phyloP scores from a whole-genome alignment of 768 basidiomycete genomes.

The Mycena metata region DNA sequence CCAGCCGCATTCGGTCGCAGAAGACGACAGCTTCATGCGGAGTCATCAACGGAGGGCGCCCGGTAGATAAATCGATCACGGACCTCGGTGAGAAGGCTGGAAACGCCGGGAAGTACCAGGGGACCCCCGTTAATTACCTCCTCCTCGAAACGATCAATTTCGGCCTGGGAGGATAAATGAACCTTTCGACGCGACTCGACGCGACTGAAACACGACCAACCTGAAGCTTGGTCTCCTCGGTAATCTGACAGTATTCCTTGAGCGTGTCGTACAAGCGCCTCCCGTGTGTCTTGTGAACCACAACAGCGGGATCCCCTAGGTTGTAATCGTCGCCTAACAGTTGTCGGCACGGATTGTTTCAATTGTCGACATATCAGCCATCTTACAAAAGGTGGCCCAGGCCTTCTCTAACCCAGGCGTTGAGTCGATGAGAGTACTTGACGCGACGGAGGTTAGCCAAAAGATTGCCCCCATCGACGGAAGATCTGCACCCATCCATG shows the following conservation, averaged over 20 bases:
- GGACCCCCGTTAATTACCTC: constrained; percentile 78
- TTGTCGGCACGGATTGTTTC: too few species aligned
- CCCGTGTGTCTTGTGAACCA: constrained; percentile 79
- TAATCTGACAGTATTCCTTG: constrained; percentile 74
- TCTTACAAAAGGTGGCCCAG: constrained; percentile 76
- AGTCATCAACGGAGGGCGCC: too few species aligned
- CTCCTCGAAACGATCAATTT: constrained; percentile 83
- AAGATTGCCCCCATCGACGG: too few species aligned
- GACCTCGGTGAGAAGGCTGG: constrained; percentile 68
- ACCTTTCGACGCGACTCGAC: too few species aligned
- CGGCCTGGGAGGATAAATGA: constrained; percentile 58
- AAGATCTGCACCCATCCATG: constrained; percentile 46
- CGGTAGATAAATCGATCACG: too few species aligned
- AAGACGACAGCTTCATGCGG: constrained; percentile 47
- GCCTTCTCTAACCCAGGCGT: constrained; percentile 86
- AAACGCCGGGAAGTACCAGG: constrained; percentile 75
- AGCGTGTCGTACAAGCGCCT: constrained; percentile 83
- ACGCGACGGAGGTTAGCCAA: background rate
- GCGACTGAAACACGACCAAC: constrained; percentile 53
- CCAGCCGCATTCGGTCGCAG: constrained; percentile 63
- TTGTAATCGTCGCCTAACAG: too few species aligned
- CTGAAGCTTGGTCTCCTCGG: constrained; percentile 67
- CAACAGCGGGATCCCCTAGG: constrained; percentile 59
- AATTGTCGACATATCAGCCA: too few species aligned
- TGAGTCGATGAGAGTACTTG: constrained; percentile 67